Evolutionary conservation across 352 stramenopile species (phyloP).

Genomic region (Elongisporangium anandrum): DNA sequence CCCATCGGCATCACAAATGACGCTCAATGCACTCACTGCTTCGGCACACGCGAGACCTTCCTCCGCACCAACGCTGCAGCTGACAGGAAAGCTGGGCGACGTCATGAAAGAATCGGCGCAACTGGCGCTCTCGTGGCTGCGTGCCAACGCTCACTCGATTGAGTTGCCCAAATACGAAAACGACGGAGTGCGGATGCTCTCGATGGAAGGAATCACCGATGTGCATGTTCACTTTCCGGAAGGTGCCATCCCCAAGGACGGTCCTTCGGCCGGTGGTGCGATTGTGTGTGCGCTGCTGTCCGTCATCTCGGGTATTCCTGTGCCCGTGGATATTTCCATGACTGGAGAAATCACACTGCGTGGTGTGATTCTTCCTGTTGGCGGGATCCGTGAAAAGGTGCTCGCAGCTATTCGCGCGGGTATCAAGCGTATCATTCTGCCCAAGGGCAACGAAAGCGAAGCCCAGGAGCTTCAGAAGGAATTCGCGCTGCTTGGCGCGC

Average conservation of each 20-base stretch:
- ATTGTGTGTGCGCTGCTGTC: slow-evolving; percentile 86
- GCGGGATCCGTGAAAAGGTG: slow-evolving; percentile 90
- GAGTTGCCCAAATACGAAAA: slow-evolving; percentile 30
- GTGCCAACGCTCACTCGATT: slow-evolving; percentile 53
- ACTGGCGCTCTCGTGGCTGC: slow-evolving; percentile 80
- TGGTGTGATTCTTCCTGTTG: slow-evolving; percentile 86
- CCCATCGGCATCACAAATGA: slow-evolving; percentile 17
- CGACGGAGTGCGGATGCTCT: slow-evolving; percentile 20
- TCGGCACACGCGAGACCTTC: slow-evolving; percentile 9
- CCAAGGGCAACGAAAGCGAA: slow-evolving; percentile 69
- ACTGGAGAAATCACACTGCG: slow-evolving; percentile 87
- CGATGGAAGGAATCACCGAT: slow-evolving; percentile 53
- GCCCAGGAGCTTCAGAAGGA: slow-evolving; percentile 64
- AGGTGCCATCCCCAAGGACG: slow-evolving; percentile 88
- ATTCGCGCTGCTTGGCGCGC: slow-evolving; percentile 18
- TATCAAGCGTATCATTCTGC: slow-evolving; percentile 79
- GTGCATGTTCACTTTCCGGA: slow-evolving; percentile 89
- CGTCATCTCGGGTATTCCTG: slow-evolving; percentile 50
- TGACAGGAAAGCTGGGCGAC: slow-evolving; percentile 77
- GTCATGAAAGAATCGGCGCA: slow-evolving; percentile 89
- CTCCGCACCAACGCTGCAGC: slow-evolving; percentile 37
- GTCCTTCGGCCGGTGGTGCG: slow-evolving; percentile 79
- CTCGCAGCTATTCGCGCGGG: slow-evolving; percentile 81
- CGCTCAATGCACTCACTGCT: slow-evolving; percentile 14
- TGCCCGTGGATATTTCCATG: slow-evolving; percentile 84